A percentile compares a stretch with the other conserved stretches of the same genome.
Evolutionary conservation across 192 early-diverging fungal genomes (phyloP).

Genomic region (Coemansia sp.): DNA sequence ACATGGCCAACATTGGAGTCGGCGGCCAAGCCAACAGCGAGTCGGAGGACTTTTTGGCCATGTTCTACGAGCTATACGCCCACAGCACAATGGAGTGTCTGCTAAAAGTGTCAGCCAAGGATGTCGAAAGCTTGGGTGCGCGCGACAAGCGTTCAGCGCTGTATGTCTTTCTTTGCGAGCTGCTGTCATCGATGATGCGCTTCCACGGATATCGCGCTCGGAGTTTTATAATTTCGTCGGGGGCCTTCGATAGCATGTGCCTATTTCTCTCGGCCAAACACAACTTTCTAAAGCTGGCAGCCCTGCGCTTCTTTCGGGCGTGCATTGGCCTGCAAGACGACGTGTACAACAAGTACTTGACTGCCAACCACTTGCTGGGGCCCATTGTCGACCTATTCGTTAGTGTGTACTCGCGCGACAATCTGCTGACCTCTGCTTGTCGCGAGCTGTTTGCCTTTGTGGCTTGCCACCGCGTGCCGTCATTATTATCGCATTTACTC

Average conservation of each 20-base stretch:
- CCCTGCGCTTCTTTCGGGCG: constrained; percentile 75
- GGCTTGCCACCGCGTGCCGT: constrained; percentile 67
- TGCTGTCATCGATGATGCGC: constrained; percentile 72
- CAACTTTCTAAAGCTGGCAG: constrained; percentile 74
- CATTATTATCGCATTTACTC: constrained; percentile 70
- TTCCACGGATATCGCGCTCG: constrained; percentile 78
- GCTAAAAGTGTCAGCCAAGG: constrained; percentile 46
- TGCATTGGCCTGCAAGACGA: constrained; percentile 83
- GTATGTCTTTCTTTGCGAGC: constrained; percentile 64
- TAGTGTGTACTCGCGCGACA: constrained; percentile 70
- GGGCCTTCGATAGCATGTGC: constrained; percentile 62
- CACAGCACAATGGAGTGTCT: constrained; percentile 68
- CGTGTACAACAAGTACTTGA: constrained; percentile 76
- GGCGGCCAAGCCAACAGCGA: constrained; percentile 56
- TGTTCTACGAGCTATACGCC: constrained; percentile 78
- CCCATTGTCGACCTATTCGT: constrained; percentile 66
- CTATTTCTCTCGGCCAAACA: constrained; percentile 70
- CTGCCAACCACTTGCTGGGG: constrained; percentile 74
- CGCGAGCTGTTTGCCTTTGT: constrained; percentile 89
- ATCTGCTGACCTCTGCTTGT: constrained; percentile 88
- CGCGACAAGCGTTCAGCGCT: constrained; percentile 6
- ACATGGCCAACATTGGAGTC: constrained; percentile 21
- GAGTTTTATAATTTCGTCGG: constrained; percentile 70
- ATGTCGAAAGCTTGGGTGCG: constrained; percentile 23
- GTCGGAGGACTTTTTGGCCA: constrained; percentile 71